Base-by-base conservation (phyloP, 2,329 filamentous ascomycete species). In the Aspergillus sp. region DNA sequence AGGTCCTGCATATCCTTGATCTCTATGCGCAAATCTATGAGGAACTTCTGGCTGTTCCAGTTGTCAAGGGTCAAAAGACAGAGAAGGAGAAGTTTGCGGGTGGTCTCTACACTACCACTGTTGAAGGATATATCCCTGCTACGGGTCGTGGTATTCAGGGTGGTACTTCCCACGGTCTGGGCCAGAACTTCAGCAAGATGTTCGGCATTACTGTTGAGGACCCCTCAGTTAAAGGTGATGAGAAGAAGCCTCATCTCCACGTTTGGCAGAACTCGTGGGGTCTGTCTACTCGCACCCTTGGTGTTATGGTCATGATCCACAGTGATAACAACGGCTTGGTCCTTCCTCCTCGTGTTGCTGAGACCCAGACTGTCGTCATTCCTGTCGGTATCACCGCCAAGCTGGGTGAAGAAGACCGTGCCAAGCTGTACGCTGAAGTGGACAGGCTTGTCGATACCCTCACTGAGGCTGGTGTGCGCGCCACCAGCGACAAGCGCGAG, bases 251-350 rank as follows among this genome's bases (percentile, higher is more conserved):
- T 66, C 88, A 91, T 70, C 80, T 97, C 56, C 81, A 93, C 71
- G 93, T 98, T 57, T 98, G 93, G 93, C 95, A 99, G 76, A 99
- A 99, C 82, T 97, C 92, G 14, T 99, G 95, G 95, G 95, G 95
- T 77, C 85, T 99, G 60, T 98, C 93, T 1, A 99, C 95, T 55
- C 91, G 95, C 73, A 91, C 93, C 57, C 96, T 99, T 65, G 96
- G 95, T 79, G 92, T 98, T 74, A 98, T 98, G 93, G 90, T 97
- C 70, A 95, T 99, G 87, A 92, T 96, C 60, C 95, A 99, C 78
- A 89, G 92, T 69, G 95, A 99, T 73, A 90, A 99, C 80, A 93
- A 93, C 77, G 95, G 95, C 63, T 84, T 99, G 17, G 92, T 98
- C 61, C 86, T 98, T 52, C 95, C 95, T 72, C 95, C 95, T 41